These are phyloP conservation scores for Zostera marina DNA, from an alignment of 116 monocot genomes.

Conservation along the genomic window DNA sequence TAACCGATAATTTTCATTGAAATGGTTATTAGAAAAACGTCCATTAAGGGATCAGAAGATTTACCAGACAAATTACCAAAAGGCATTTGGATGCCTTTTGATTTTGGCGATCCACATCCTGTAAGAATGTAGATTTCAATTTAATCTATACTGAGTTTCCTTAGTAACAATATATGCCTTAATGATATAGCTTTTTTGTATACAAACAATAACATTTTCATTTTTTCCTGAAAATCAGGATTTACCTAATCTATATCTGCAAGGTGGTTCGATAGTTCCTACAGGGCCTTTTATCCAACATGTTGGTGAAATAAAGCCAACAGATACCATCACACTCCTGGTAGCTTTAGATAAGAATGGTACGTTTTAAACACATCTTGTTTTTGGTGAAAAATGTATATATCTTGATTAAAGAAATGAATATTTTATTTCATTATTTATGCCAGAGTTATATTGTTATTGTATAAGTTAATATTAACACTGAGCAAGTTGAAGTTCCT, in stretches of 20 bases:
- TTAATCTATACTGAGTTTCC: neutral
- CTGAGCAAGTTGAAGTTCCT: too few relatives aligned
- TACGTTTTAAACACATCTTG: constrained; percentile 10
- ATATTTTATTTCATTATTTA: neutral
- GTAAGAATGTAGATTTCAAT: constrained; percentile 15
- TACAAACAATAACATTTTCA: neutral
- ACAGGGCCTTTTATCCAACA: constrained; percentile 64
- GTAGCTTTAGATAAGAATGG: constrained; percentile 69
- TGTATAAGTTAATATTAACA: too few relatives aligned
- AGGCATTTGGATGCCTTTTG: constrained; percentile 83
- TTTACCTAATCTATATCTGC: constrained; percentile 70
- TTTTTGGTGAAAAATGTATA: neutral
- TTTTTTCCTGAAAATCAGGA: constrained; percentile 30
- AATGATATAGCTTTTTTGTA: neutral
- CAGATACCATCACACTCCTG: constrained; percentile 55
- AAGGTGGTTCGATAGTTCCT: constrained; percentile 90
- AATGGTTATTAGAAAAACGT: constrained; percentile 31
- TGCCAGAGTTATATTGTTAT: too few relatives aligned
- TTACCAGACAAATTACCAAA: constrained; percentile 37
- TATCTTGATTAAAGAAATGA: neutral
- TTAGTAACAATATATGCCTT: neutral
- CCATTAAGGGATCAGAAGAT: constrained; percentile 59
- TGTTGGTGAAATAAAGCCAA: constrained; percentile 56
- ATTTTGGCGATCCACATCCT: constrained; percentile 91
- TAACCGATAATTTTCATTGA: neutral